phyloP scores from a whole-genome alignment of 1,284 basidiomycete genomes.

The Heterobasidion annosum region DNA sequence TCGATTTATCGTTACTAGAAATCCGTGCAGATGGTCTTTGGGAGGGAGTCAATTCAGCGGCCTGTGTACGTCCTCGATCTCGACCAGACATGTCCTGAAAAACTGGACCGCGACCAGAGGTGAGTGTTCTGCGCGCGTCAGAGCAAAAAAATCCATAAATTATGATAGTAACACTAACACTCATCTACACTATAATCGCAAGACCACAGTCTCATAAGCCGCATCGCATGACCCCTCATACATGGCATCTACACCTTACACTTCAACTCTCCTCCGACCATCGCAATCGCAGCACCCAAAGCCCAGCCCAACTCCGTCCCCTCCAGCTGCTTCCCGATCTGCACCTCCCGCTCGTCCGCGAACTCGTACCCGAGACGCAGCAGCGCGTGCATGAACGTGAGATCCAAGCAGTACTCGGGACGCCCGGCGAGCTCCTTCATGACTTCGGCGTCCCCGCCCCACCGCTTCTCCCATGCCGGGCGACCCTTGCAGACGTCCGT shows the following conservation, averaged over 20 bases:
- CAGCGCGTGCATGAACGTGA: conserved; percentile 92
- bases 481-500: conserved; percentile 66
- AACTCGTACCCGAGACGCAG: conserved; percentile 84
- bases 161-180: no score
- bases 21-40: no score
- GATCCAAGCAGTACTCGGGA: conserved; percentile 92
- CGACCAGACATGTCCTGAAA: no score
- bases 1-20: no score
- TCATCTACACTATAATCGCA: no score
- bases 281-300: conserved; percentile 75
- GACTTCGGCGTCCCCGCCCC: conserved; percentile 42
- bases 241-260: conserved; percentile 27
- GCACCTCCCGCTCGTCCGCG: conserved; percentile 52
- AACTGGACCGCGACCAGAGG: no score
- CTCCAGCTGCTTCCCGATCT: conserved; percentile 82
- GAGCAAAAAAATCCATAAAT: no score
- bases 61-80: no score
- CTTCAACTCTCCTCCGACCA: conserved; percentile 55
- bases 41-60: no score
- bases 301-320: conserved; percentile 96
- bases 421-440: conserved; percentile 75
- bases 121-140: no score
- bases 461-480: conserved; percentile 47
- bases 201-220: no score
- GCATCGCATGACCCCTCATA: neutral